phyloP scores from a whole-genome alignment of 352 stramenopile species.

The Globisporangium megalacanthum region DNA sequence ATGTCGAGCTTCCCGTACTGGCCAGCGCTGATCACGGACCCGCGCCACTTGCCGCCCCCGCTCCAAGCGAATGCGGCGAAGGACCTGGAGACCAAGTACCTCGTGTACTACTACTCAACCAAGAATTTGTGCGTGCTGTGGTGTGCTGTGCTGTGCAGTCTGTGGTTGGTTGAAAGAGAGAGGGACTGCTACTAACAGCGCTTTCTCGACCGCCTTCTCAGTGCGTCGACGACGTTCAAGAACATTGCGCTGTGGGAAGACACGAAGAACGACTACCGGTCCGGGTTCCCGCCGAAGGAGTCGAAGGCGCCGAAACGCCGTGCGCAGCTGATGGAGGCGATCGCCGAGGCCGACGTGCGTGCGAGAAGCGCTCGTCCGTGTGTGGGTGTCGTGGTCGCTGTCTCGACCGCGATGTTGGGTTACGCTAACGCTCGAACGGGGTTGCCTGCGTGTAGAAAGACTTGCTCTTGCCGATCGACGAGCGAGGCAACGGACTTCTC shows the following conservation, averaged over 20 bases:
- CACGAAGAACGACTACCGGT: slow-evolving; percentile 55
- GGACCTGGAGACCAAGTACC: slow-evolving; percentile 59
- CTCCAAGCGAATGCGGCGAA: slow-evolving; percentile 43
- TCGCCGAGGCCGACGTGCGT: slow-evolving; percentile 62
- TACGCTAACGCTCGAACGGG: neutral
- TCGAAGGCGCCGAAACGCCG: slow-evolving; percentile 72
- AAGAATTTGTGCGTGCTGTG: slow-evolving; percentile 53
- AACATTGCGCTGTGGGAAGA: slow-evolving; percentile 73
- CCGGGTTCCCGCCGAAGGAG: slow-evolving; percentile 57
- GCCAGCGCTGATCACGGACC: slow-evolving; percentile 70
- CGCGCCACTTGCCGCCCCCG: slow-evolving; percentile 36
- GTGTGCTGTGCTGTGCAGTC: neutral
- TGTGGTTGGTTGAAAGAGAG: neutral
- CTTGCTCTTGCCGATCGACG: slow-evolving; percentile 37
- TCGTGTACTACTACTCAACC: slow-evolving; percentile 75
- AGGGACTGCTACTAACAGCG: neutral
- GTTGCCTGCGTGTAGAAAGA: slow-evolving; percentile 40
- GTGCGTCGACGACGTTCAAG: slow-evolving; percentile 50
- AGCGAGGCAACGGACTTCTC: slow-evolving; percentile 49
- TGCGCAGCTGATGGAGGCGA: slow-evolving; percentile 54
- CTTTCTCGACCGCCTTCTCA: slow-evolving; percentile 15
- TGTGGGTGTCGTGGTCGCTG: slow-evolving; percentile 1
- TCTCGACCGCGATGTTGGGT: no score
- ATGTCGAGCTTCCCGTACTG: slow-evolving; percentile 82
- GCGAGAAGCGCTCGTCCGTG: no score